Evolutionary conservation across 78 protist species (phyloP), one percentile per base, ranked within the genome.

Genomic region (Tieghemostelium lacteum): DNA sequence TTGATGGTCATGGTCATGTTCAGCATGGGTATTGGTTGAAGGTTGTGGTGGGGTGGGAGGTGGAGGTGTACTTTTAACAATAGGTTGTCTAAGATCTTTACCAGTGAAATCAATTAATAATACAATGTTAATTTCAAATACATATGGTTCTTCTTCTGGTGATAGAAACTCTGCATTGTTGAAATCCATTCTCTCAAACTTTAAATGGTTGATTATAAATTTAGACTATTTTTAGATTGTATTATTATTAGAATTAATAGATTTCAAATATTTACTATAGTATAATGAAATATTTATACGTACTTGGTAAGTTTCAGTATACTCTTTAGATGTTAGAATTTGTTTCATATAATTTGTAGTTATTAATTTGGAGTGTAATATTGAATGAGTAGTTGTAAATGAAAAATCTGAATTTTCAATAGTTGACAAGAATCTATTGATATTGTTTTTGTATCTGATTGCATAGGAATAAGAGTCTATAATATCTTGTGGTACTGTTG

Each of bases 391-490:
- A 24, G n/a, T 31, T 29, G 16, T 24, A 69, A 33, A 69, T 42
- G 70, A 50, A 24, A 45, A 37, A 45, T 83, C 73, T 2, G 76
- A 58, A 19, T 71, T 24, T 28, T 7, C 22, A 20, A 69, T 16
- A 6, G 78, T 42, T 26, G 39, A 28, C 20, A 83, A 55, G 26
- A 34, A 83, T 24, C 36, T 83, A 42, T 83, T 71, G 22, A 83
- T 69, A 42, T 83, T 83, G 24, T 69, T 58, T 60, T 40, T 83
- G 26, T 69, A 83, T 83, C 91, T 83, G n/a, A 83, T 26, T 29
- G 49, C 22, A 52, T 70, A 83, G 50, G 45, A 52, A 36, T 83
- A 83, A 33, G 73, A 36, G 33, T 83, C 91, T 6, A 75, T 22
- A 26, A 36, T 42, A 14, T 31, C 40, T 60, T 37, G 40, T n/a